Conservation (phyloP, 1,139 yeast species). For the Lodderomyces margitis region DNA sequence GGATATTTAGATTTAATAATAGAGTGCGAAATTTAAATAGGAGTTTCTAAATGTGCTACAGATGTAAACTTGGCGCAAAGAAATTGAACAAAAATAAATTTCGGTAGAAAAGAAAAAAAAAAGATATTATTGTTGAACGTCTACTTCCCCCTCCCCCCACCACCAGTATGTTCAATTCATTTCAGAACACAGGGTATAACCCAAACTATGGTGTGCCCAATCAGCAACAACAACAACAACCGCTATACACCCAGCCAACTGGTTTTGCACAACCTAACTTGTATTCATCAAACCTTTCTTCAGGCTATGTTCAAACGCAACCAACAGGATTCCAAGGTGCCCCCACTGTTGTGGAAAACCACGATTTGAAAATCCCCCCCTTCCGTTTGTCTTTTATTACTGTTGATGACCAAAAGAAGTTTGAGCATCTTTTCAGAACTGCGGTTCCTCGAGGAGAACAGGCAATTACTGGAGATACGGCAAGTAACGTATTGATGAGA, state of each 20-base stretch:
- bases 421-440: conserved; percentile 76
- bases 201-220: conserved; percentile 21
- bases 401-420: conserved; percentile 80
- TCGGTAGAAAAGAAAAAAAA: not conserved
- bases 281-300: conserved; percentile 14
- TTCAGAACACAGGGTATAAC: conserved; percentile 25
- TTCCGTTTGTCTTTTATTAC: conserved; percentile 82
- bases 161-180: conserved; percentile 52
- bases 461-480: conserved; percentile 73
- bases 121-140: not conserved
- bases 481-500: conserved; percentile 75
- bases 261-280: conserved; percentile 29
- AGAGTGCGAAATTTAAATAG: not conserved
- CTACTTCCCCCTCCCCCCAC: not conserved
- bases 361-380: conserved; percentile 53
- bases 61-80: not conserved
- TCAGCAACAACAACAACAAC: conserved; percentile 18
- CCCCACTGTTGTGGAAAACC: conserved; percentile 32
- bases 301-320: conserved; percentile 37
- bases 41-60: not conserved
- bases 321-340: conserved; percentile 36
- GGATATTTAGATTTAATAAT: conserved; percentile 5
- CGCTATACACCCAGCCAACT: conserved; percentile 28
- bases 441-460: conserved; percentile 77
- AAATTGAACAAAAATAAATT: not conserved